Base-by-base conservation (phyloP, 805 yeast species). In the Ogataea saltuana region DNA sequence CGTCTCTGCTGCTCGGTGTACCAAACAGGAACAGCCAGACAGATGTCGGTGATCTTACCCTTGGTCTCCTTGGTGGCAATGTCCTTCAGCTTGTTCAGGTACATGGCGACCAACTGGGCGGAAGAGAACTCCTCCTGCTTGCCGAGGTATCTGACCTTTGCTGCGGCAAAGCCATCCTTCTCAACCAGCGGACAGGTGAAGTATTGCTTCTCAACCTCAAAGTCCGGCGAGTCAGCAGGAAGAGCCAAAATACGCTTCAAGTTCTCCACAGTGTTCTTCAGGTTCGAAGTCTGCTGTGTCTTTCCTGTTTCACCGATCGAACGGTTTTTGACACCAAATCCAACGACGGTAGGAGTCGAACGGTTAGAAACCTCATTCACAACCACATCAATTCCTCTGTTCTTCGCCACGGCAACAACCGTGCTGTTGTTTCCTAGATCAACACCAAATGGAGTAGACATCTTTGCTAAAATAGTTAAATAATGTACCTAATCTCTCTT, bases 301-400 rank as follows among this genome's bases (percentile, higher is more conserved):
- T 89, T 90, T 62, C 96, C 99, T 41, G 86, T 61, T 74, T 93
- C 99, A 65, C 99, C 99, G 56, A 93, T 81, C 64, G 80, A 83
- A 74, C 99, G 83, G 78, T 80, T 83, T 72, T 86, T 88, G 54
- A 63, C 65, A 56, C 97, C 97, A 59, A 93, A 93, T 25, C 97
- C 98, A 56, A 93, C 93, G 54, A 70, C 67, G 16, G 80, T 64
- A 54, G 99, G 99, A 25, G 99, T 93, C 55, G 95, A 70, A 71
- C 99, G 85, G 84, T 93, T 93, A 45, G 98, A 90, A 37, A 93
- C 98, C 72, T 93, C 99, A 68, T 93, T 93, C 72, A 93, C 98
- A 61, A 93, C 88, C 61, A 93, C 84, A 70, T 93, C 99, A 65
- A 93, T 93, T 65, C 98, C 98, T 76, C 98, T 84, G 81, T 91